Conservation (phyloP, 2,329 filamentous ascomycete genomes). For the Talaromyces sp. region DNA sequence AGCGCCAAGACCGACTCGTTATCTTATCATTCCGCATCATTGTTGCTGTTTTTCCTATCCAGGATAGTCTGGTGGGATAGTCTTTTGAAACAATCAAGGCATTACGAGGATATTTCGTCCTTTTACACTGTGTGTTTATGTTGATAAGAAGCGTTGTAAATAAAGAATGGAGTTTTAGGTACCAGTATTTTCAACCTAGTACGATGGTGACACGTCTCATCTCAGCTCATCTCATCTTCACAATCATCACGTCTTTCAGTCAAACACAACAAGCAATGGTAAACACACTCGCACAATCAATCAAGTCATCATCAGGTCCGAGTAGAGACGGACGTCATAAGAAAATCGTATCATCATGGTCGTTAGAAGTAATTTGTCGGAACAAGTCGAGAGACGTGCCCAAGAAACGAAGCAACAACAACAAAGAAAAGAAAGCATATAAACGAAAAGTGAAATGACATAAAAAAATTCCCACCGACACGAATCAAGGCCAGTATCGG, state of each 20-base stretch:
- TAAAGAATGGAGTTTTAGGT: conserved; percentile 16
- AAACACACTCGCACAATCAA: not conserved
- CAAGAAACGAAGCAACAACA: conserved; percentile 4
- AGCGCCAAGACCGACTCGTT: conserved; percentile 13
- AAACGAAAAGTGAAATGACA: conserved; percentile 10
- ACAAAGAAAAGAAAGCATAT: not conserved
- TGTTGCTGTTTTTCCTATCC: conserved; percentile 17
- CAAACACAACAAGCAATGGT: not conserved
- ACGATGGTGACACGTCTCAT: conserved; percentile 1
- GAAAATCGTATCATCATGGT: conserved; percentile 26
- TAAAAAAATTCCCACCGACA: conserved; percentile 2
- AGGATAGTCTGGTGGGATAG: conserved; percentile 11
- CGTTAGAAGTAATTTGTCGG: conserved; percentile 20
- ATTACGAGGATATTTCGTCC: no score
- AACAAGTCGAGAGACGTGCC: conserved; percentile 5
- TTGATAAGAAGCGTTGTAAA: not conserved
- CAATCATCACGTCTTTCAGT: conserved; percentile 1
- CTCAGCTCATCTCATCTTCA: conserved; percentile 12
- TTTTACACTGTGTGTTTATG: no score
- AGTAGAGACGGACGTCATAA: conserved; percentile 12
- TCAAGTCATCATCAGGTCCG: conserved; percentile 13
- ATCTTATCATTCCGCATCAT: not conserved
- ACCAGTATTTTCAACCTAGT: conserved; percentile 7
- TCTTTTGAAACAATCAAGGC: not conserved
- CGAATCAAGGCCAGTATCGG: not conserved